Evolutionary conservation across 768 basidiomycete species (phyloP).

Genomic region (Russula vinacea): DNA sequence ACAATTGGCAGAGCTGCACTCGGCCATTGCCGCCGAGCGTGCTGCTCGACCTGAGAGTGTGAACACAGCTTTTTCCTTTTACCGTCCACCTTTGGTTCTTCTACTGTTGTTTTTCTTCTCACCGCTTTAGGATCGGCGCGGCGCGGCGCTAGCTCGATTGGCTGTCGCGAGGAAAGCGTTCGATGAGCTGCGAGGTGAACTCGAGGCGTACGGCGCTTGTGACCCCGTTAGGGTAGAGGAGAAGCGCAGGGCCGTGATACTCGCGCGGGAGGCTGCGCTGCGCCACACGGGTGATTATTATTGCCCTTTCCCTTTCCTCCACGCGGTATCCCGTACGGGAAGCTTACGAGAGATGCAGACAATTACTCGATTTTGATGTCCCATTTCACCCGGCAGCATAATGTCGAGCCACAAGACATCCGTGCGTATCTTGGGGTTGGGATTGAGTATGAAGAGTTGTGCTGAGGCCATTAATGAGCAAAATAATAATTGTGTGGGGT

Average conservation of each 20-base stretch:
- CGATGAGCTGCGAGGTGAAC: constrained; percentile 57
- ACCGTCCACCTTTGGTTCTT: not conserved
- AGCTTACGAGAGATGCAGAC: constrained; percentile 42
- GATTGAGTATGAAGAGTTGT: constrained; percentile 78
- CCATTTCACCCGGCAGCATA: constrained; percentile 62
- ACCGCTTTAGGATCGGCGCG: constrained; percentile 52
- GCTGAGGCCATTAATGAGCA: constrained; percentile 28
- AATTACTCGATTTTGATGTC: constrained; percentile 66
- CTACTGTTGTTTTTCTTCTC: not conserved
- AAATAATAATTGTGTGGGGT: not conserved
- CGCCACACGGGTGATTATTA: constrained; percentile 79
- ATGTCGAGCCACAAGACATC: constrained; percentile 58
- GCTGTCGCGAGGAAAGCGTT: constrained; percentile 48
- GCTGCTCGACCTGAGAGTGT: constrained; percentile 58
- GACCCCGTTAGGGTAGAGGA: constrained; percentile 81
- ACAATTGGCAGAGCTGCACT: constrained; percentile 51
- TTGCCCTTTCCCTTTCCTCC: not conserved
- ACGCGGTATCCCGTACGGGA: not conserved
- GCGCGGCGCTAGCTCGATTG: constrained; percentile 50
- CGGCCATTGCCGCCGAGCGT: constrained; percentile 50
- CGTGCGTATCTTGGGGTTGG: constrained; percentile 62
- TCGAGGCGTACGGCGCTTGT: constrained; percentile 74
- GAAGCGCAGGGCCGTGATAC: constrained; percentile 62
- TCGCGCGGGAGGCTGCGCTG: constrained; percentile 79
- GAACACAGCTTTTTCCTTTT: constrained; percentile 18